Base-by-base conservation (phyloP, 2,329 filamentous ascomycete species). In the Myriosclerotinia duriaeana region DNA sequence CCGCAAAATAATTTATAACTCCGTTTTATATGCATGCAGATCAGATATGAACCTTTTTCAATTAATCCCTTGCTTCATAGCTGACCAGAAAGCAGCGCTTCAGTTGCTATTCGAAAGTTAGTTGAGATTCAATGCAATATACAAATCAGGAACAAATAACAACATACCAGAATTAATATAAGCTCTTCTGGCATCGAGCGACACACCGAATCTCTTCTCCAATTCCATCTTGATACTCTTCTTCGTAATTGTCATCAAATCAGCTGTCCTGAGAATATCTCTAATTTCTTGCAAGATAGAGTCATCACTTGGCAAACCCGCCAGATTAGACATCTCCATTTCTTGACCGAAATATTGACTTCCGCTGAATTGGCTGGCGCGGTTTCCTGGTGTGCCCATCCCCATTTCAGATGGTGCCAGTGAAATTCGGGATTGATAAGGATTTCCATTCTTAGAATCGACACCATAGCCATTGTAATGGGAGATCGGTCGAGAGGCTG, bases 171-270 rank as follows among this genome's bases (percentile, higher is more conserved):
- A 93, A 78, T 93, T 93, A 77, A 99, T 98, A 79, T 97, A 99
- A 67, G 91, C 87, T 79, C 93, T 89, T 84, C 92, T 96, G 64
- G 88, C 83, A 77, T 98, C 93, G 67, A 99, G 84, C 67, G 88
- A 86, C 70, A 96, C 88, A 69, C 91, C 91, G 76, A 99, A 99
- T 69, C 93, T 86, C 75, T 88, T 87, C 83, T 99, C 95, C 67
- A 99, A 81, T 81, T 99, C 95, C 72, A 86, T 80, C 84, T 98
- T 98, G 79, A 99, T 91, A 74, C 91, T 92, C 87, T 99, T 99
- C 87, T 99, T 99, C 71, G 95, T 99, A 53, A 99, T 92, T 5
- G 87, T 93, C 95, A 99, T 99, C 76, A 99, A 81, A 79, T 99
- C 95, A 2, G 93, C 93, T 15, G 90, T 96, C 72, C 89, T 86